Base-by-base conservation (phyloP, 116 monocot genomes). In the Posidonia oceanica region DNA sequence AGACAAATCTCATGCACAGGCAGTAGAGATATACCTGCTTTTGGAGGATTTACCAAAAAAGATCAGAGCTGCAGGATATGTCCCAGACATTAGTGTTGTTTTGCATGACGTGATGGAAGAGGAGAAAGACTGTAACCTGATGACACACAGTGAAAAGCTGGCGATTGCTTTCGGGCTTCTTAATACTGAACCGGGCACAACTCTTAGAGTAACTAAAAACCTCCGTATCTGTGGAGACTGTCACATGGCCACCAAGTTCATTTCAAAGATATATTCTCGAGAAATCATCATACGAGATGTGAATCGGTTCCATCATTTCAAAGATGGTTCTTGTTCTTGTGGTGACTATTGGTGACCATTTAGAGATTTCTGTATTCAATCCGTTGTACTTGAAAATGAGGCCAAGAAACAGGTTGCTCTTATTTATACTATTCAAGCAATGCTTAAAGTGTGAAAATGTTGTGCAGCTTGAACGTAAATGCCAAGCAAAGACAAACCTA, bases 221-320 rank as follows among this genome's bases (percentile, higher is more conserved):
- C 84, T 87, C 8, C 78, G 87, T 10, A 83, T 87, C 0, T 87
- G 87, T 61, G 76, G 76, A 7, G 87, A 87, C 39, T 87, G 87
- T 17, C 87, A 87, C 58, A 52, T 22, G n/a, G 74, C 66, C 14
- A 62, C 61, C 52, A 87, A 81, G 73, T 81, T 74, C 69, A 79
- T 84, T 39, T 83, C 87, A 1, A 75, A 69, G 54, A 62, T 79
- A 11, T 83, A 76, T 79, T 54, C 37, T 1, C 41, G 83, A 56
- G 87, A 87, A 64, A 87, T 87, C 59, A 78, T 84, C 40, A 70
- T 84, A 20, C 75, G 84, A 17, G 84, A 87, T 84, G 63, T 84
- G 36, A 87, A 84, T 58, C 59, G 84, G 17, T 84, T 87, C 41
- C 84, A 87, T 73, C 79, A 82, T 79, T 87, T 87, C 56, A 81